Conservation (phyloP, 352 stramenopile genomes). For the Globisporangium nagaii region DNA sequence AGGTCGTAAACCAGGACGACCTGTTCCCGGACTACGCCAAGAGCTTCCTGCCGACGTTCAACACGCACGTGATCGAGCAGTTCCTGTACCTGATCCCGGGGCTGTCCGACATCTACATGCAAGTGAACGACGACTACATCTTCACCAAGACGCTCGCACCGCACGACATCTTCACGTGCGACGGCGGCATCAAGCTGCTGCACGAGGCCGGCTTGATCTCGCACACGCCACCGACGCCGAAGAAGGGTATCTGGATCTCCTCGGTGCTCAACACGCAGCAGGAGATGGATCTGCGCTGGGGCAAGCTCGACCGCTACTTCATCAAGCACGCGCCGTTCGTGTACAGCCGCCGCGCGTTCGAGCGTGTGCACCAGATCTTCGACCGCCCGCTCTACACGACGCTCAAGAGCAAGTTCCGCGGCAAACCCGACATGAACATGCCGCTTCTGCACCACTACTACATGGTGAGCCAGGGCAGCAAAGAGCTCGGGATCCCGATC, state of each 20-base stretch:
- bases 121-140: conserved; percentile 88
- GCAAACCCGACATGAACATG: conserved; percentile 87
- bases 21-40: conserved; percentile 82
- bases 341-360: conserved; percentile 81
- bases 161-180: conserved; percentile 85
- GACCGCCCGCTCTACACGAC: conserved; percentile 77
- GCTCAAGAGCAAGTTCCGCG: conserved; percentile 82
- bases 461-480: conserved; percentile 76
- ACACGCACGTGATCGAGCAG: conserved; percentile 88
- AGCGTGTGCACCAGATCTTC: conserved; percentile 85
- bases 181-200: conserved; percentile 77
- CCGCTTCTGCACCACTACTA: conserved; percentile 85
- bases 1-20: conserved; percentile 86
- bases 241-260: conserved; percentile 86
- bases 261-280: conserved; percentile 87
- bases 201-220: conserved; percentile 76
- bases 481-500: conserved; percentile 76
- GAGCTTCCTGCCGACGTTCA: conserved; percentile 76
- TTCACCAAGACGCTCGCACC: conserved; percentile 79
- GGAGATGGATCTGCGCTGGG: conserved; percentile 83
- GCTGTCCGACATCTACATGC: conserved; percentile 87
- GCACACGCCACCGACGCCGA: conserved; percentile 59
- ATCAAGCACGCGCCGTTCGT: conserved; percentile 89
- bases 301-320: conserved; percentile 71
- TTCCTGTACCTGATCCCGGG: conserved; percentile 85